Percentiles rank a stretch among this genome's conserved stretches.
phyloP scores from a whole-genome alignment of 768 basidiomycete species.

The Podaxis sp. region DNA sequence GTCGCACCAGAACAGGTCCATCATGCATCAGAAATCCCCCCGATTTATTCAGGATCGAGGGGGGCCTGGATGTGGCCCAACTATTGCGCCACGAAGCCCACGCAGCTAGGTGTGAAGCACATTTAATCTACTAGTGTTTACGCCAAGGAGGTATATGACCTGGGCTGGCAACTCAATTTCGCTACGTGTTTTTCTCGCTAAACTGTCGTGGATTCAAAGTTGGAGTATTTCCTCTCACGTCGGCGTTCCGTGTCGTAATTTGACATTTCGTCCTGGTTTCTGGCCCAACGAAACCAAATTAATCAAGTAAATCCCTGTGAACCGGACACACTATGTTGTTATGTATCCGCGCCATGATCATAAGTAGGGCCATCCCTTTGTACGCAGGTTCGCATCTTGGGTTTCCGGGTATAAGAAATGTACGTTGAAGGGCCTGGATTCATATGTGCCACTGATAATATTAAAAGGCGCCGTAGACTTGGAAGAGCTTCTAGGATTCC shows the following conservation, averaged over 20 bases:
- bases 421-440: not conserved
- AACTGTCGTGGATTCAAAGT: not conserved
- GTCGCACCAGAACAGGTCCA: constrained; percentile 11
- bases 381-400: not conserved
- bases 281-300: not conserved
- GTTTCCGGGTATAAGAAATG: not conserved
- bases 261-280: not conserved
- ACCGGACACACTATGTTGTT: not conserved
- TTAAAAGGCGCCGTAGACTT: not conserved
- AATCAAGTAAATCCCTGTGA: not conserved
- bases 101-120: not conserved
- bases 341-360: not conserved
- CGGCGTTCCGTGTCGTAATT: constrained; percentile 7
- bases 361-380: not conserved
- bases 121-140: not conserved
- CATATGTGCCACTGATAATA: not conserved
- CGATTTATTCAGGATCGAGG: not conserved
- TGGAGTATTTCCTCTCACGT: constrained; percentile 8
- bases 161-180: not conserved
- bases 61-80: not conserved
- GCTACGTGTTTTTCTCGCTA: not conserved
- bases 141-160: not conserved
- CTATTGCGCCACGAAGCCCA: not conserved
- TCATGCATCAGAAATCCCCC: not conserved
- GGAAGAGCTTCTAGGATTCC: not conserved